Percentiles rank a stretch among this genome's conserved stretches.
phyloP scores from a whole-genome alignment of 176 grass and related monocot genomes.

The Oryza coarctata region DNA sequence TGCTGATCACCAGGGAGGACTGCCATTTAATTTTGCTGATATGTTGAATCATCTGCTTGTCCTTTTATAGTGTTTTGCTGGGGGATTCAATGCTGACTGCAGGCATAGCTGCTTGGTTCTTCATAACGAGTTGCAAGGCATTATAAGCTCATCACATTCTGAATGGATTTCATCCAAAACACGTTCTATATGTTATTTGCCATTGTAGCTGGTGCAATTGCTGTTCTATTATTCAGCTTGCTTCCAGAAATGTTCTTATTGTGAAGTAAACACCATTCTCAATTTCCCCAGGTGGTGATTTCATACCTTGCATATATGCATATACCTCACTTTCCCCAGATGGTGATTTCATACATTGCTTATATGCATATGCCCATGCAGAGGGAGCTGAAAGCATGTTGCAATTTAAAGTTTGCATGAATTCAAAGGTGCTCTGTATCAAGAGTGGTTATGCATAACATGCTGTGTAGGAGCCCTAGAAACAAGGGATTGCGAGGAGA shows the following conservation, averaged over 20 bases:
- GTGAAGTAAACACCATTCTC: neutral
- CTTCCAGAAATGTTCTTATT: neutral
- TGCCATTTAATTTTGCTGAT: constrained; percentile 4
- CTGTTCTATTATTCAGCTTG: constrained; percentile 32
- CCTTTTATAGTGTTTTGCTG: neutral
- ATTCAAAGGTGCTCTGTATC: neutral
- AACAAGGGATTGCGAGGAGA: neutral
- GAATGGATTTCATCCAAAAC: constrained; percentile 14
- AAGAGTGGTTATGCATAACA: neutral
- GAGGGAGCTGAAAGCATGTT: constrained; percentile 5
- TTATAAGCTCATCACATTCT: neutral
- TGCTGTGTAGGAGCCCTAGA: neutral
- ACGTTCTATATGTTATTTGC: neutral
- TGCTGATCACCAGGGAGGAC: neutral
- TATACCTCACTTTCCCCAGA: neutral
- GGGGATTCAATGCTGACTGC: neutral
- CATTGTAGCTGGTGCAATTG: neutral
- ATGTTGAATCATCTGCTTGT: neutral
- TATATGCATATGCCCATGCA: neutral
- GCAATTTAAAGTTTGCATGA: neutral
- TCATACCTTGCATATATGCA: too few relatives aligned
- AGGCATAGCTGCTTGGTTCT: neutral
- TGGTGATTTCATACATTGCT: constrained; percentile 3
- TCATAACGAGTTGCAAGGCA: neutral
- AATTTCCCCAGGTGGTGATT: constrained; percentile 11